A percentile compares a stretch with the other conserved stretches of the same genome.
Conservation (phyloP, 345 rosid species). For the Raphanus raphanistrum region DNA sequence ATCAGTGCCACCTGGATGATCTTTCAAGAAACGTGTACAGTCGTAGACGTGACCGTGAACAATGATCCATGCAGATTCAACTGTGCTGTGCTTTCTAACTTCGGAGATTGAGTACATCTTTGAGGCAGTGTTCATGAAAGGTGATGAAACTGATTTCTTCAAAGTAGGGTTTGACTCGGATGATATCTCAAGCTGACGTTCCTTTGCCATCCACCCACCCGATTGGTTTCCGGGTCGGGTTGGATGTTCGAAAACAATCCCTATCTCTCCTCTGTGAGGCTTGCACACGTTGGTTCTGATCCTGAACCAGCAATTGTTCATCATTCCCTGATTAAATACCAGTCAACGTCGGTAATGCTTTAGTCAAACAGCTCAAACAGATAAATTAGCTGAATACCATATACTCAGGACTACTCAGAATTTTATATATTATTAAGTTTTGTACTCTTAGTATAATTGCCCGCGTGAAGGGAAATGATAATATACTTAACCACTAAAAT, state of each 20-base stretch:
- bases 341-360: conserved; percentile 9
- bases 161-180: conserved; percentile 46
- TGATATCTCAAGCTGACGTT: conserved; percentile 64
- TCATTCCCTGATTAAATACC: conserved; percentile 73
- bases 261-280: conserved; percentile 83
- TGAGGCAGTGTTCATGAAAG: conserved; percentile 81
- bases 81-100: conserved; percentile 64
- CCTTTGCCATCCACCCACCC: conserved; percentile 99
- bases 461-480: conserved; percentile 19
- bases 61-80: conserved; percentile 85
- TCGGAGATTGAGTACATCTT: conserved; percentile 66
- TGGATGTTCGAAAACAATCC: conserved; percentile 94
- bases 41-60: conserved; percentile 93
- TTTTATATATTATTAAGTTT: not conserved
- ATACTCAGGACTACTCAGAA: no score
- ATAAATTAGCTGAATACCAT: no score
- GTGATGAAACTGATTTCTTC: conserved; percentile 85
- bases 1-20: conserved; percentile 89
- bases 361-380: no score
- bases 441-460: not conserved
- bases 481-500: conserved; percentile 17
- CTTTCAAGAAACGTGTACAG: conserved; percentile 83
- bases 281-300: conserved; percentile 72
- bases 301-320: conserved; percentile 99
- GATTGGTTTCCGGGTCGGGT: conserved; percentile 87